Conservation (phyloP, 768 basidiomycete species). For the Serendipita indica region DNA sequence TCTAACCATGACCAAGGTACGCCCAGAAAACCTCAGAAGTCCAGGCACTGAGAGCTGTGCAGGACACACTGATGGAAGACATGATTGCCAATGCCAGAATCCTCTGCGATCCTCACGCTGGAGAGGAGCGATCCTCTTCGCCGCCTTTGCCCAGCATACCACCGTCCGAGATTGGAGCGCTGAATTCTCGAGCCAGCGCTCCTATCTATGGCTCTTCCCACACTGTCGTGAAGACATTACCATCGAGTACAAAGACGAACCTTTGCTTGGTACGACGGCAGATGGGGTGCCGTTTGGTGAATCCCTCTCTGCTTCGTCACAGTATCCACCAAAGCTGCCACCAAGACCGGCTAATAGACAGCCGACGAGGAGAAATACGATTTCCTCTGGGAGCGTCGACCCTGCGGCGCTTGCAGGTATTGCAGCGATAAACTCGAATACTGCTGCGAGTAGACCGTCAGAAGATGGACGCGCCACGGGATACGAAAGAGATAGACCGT, state of each 20-base stretch:
- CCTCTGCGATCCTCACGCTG: conserved; percentile 37
- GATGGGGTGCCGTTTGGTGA: background rate
- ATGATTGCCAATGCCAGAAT: conserved; percentile 53
- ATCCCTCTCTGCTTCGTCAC: background rate
- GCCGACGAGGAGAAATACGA: background rate
- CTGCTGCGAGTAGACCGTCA: background rate
- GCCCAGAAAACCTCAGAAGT: background rate
- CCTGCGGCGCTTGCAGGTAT: background rate
- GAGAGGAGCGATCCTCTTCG: conserved; percentile 31
- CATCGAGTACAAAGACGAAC: conserved; percentile 18
- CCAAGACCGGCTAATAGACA: background rate
- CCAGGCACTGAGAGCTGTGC: background rate
- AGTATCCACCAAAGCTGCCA: background rate
- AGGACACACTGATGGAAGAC: conserved; percentile 73
- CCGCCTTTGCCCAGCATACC: conserved; percentile 60
- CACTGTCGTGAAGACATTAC: conserved; percentile 45
- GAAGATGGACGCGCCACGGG: background rate
- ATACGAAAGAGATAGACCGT: background rate
- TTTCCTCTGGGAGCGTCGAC: background rate
- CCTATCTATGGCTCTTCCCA: conserved; percentile 51
- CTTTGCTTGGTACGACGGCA: background rate
- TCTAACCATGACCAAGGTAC: background rate
- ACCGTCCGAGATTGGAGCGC: conserved; percentile 25
- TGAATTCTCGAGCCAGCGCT: background rate
- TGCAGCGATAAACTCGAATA: background rate